phyloP scores from a whole-genome alignment of 768 basidiomycete species.

The Russula abietina region DNA sequence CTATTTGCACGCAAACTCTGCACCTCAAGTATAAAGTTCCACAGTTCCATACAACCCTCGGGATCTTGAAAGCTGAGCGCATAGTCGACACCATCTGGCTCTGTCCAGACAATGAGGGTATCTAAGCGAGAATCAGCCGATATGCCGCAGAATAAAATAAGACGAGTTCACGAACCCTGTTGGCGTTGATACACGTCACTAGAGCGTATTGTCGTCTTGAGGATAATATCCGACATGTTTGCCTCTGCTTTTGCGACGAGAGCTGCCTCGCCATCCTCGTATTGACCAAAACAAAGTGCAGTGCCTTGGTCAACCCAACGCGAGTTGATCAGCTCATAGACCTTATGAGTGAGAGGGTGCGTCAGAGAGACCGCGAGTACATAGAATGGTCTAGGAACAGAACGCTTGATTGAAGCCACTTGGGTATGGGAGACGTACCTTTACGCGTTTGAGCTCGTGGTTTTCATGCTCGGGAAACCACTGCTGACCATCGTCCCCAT shows the following conservation, averaged over 20 bases:
- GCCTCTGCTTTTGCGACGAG: conserved; percentile 81
- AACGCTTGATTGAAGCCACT: conserved; percentile 23
- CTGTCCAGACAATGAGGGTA: conserved; percentile 98
- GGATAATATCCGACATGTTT: conserved; percentile 63
- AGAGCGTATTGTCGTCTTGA: conserved; percentile 73
- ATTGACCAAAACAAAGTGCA: conserved; percentile 90
- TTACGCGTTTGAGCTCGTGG: conserved; percentile 80
- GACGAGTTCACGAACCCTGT: conserved; percentile 52
- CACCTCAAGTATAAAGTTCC: conserved; percentile 93
- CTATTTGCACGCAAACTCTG: conserved; percentile 69
- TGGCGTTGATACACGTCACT: conserved; percentile 84
- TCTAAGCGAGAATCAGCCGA: conserved; percentile 43
- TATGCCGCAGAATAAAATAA: conserved; percentile 6
- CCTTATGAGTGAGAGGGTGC: conserved; percentile 41
- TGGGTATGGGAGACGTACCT: conserved; percentile 42
- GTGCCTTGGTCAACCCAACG: conserved; percentile 97
- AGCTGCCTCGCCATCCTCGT: conserved; percentile 70
- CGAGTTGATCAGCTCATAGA: conserved; percentile 88
- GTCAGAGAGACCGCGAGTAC: conserved; percentile 21
- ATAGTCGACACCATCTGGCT: conserved; percentile 90
- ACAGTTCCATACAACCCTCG: conserved; percentile 92
- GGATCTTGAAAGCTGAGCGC: conserved; percentile 96
- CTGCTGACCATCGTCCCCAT: conserved; percentile 49
- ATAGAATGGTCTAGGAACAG: conserved; percentile 23
- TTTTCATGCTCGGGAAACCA: conserved; percentile 57